Evolutionary conservation across 1,139 yeast genomes (phyloP), one percentile per base, ranked within the genome.

Genomic region (Saccharomyces hybrid): DNA sequence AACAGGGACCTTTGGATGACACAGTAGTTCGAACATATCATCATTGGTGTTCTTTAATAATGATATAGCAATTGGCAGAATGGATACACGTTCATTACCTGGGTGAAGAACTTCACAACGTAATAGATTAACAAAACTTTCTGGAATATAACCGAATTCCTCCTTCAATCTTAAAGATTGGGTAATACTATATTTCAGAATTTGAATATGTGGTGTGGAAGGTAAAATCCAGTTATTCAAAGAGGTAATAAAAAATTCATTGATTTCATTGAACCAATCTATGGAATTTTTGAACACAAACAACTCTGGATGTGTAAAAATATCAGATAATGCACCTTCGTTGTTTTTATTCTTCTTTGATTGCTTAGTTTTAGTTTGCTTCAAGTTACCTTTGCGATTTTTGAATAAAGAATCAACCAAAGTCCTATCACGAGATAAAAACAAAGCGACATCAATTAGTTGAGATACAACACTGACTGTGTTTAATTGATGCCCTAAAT

Each of bases 1-100:
- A 46, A 88, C 80, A 1, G 96, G 96, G 61, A 89, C 80, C 60
- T 95, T 76, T 41, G 96, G 96, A 62, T 87, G 87, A 57, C 82
- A 78, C 62, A 88, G 74, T 2, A 83, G 76, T 64, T 84, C 82
- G 59, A 88, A 68, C 4, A 77, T 71, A 32, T 71, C 72, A 52
- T 74, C 72, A 28, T 62, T 61, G 1, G 67, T 61, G 34, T 69
- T 65, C 53, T 72, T 69, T 32, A 75, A 53, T n/a, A 74, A 55
- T 2, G 76, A 69, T n/a, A 80, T 70, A 0, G 87, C 85, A 58
- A 89, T 83, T 11, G 96, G 96, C 57, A 88, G 73, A 29, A 87
- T 75, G 8, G 88, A 83, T 47, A 80, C 77, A 27, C 73, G 69
- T 56, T 82, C 81, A 52, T 74, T 75, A 2, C 87, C 87, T 2